A percentile compares a stretch with the other conserved stretches of the same genome.
phyloP scores from a whole-genome alignment of 2,329 filamentous ascomycete species.

The Cylindrodendrum hubeiense region DNA sequence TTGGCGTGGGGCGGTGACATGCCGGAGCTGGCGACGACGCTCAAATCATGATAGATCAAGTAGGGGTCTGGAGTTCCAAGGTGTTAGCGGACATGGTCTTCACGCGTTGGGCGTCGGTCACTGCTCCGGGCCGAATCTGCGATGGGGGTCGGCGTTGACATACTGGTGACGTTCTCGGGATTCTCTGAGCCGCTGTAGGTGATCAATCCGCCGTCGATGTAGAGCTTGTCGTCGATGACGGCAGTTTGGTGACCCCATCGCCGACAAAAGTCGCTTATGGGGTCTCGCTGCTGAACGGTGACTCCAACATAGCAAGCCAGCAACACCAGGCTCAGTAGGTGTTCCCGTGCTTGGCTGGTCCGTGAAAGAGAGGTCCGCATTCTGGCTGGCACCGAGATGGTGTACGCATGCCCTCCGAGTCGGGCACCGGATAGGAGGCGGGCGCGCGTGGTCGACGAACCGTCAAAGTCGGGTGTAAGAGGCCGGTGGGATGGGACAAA shows the following conservation, averaged over 20 bases:
- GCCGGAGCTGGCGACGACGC: slow-evolving; percentile 54
- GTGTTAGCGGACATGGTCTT: not conserved
- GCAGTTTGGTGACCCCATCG: slow-evolving; percentile 71
- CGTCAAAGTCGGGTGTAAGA: slow-evolving; percentile 3
- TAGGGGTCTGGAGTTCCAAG: slow-evolving; percentile 33
- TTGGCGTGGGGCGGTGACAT: slow-evolving; percentile 68
- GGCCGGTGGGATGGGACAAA: slow-evolving; percentile 1
- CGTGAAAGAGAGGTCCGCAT: slow-evolving; percentile 41
- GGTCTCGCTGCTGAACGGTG: slow-evolving; percentile 58
- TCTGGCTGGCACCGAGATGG: slow-evolving; percentile 36
- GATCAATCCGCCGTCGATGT: slow-evolving; percentile 72
- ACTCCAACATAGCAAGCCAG: slow-evolving; percentile 35
- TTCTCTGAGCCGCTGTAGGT: slow-evolving; percentile 64
- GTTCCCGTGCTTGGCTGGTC: slow-evolving; percentile 28
- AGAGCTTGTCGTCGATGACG: slow-evolving; percentile 69
- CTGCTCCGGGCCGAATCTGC: not conserved
- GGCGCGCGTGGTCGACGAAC: not conserved
- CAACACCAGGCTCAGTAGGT: slow-evolving; percentile 35
- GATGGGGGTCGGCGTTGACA: slow-evolving; percentile 39
- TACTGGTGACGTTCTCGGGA: slow-evolving; percentile 68
- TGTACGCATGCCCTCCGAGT: slow-evolving; percentile 39
- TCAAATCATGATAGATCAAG: slow-evolving; percentile 69
- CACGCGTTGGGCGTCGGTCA: not conserved
- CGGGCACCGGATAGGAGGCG: slow-evolving; percentile 3
- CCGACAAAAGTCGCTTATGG: slow-evolving; percentile 65